Conservation (phyloP, 164 flowering plant genomes). For the Piper longum region DNA sequence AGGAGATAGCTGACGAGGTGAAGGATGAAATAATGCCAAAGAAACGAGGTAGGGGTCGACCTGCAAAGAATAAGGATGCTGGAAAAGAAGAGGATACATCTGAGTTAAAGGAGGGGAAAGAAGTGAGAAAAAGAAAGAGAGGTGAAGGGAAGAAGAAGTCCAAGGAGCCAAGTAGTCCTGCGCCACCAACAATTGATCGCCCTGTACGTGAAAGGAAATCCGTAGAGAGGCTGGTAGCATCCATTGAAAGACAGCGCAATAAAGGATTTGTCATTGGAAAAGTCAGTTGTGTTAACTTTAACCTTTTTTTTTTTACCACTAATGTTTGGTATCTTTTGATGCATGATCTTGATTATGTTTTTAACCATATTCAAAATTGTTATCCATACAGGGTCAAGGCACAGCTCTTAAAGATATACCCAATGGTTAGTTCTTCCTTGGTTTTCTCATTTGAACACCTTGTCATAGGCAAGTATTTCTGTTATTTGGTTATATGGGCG, state of each 20-base stretch:
- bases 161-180: slow-evolving; percentile 40
- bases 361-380: neutral
- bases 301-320: neutral
- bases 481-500: too few relatives aligned
- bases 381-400: slow-evolving; percentile 63
- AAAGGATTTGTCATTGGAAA: slow-evolving; percentile 57
- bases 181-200: slow-evolving; percentile 26
- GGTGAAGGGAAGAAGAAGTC: slow-evolving; percentile 16
- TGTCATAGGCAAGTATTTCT: neutral
- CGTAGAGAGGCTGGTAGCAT: slow-evolving; percentile 60
- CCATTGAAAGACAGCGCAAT: slow-evolving; percentile 43
- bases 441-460: neutral
- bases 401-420: slow-evolving; percentile 84
- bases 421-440: slow-evolving; percentile 20
- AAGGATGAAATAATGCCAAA: neutral
- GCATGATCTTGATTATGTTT: neutral
- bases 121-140: slow-evolving; percentile 6
- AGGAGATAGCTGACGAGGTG: neutral
- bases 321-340: neutral
- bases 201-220: slow-evolving; percentile 43
- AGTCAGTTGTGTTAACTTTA: slow-evolving; percentile 17
- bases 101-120: neutral
- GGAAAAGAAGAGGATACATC: neutral
- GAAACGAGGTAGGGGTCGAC: neutral
- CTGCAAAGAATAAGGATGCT: neutral